Conservation (phyloP, 73 alveolate genomes). For the Breviolum minutum region DNA sequence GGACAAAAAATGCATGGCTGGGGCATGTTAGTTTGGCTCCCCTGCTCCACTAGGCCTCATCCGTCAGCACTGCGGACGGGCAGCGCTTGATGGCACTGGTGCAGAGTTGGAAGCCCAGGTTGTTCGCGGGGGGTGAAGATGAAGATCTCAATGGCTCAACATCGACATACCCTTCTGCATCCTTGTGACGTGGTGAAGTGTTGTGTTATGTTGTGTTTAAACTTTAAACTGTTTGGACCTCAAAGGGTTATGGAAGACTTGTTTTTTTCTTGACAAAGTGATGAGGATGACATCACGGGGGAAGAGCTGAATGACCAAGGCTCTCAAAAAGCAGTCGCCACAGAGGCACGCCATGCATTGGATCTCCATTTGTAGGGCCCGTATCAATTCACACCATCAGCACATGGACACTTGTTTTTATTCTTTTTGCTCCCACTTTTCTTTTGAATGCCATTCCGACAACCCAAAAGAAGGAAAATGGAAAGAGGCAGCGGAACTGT, state of each 20-base stretch:
- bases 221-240: too few species aligned
- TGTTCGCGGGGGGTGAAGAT: too few species aligned
- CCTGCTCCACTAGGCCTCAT: constrained; percentile 3
- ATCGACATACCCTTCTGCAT: too few species aligned
- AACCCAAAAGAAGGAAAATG: not conserved
- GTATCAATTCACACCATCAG: too few species aligned
- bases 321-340: constrained; percentile 18
- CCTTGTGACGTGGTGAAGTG: too few species aligned
- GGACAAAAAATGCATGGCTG: not conserved
- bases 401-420: too few species aligned
- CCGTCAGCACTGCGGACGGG: constrained; percentile 32
- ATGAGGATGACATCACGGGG: not conserved
- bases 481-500: too few species aligned
- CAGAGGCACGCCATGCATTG: not conserved
- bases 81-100: constrained; percentile 46
- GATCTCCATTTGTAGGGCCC: too few species aligned
- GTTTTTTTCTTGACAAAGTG: not conserved
- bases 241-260: not conserved
- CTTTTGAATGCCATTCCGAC: not conserved
- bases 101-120: constrained; percentile 29
- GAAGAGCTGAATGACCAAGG: not conserved
- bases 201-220: too few species aligned
- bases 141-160: too few species aligned
- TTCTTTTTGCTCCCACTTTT: not conserved
- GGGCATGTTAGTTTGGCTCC: not conserved